Base-by-base conservation (phyloP, 495 filamentous ascomycete genomes). In the Trichocladium antarcticum region DNA sequence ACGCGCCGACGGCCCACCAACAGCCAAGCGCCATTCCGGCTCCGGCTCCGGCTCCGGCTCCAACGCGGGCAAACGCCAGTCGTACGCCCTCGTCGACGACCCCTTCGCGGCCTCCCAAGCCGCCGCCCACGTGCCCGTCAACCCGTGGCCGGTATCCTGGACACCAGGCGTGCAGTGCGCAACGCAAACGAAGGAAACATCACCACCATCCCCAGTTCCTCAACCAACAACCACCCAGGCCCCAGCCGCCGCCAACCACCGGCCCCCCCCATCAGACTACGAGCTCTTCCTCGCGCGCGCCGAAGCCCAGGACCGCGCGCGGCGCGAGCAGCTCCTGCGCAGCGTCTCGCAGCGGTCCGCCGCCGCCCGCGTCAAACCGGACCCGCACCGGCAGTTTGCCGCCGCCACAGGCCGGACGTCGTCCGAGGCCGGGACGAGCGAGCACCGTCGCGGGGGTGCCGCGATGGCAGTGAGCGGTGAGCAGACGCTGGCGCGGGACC, bases 241-340 rank as follows among this genome's bases (percentile, higher is more conserved):
- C 16, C 20, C 11, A 28, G 1, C 11, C 45, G 29, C 4, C 37
- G 12, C 10, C 34, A 24, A 7, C 5, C 44, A 10, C 15, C 40
- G 15, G 37, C 22, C 21, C 49, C 35, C n/a, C 2, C 21, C 32
- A 0, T 53, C 52, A 24, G 61, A 66, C 36, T 66, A 50, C 37
- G 57, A 64, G 40, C 29, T 45, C 9, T 66, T 66, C 43, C 17
- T 66, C n/a, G 55, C 57, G 3, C 53, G 38, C 24, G 63, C 63
- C 36, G 49, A 59, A 24, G 59, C 54, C 7, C 37, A 62, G 12
- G 63, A 58, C 27, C 57, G 57, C 9, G 54, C 41, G 8, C 39
- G 39, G 12, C 53, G 41, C 45, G 58, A 57, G 1, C 14, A 40
- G 2, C 14, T 55, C 19, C 12, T 41, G 34, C 52, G 53, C 17